phyloP scores from a whole-genome alignment of 371 early-diverging fungal genomes.

The Mucor mucedo region DNA sequence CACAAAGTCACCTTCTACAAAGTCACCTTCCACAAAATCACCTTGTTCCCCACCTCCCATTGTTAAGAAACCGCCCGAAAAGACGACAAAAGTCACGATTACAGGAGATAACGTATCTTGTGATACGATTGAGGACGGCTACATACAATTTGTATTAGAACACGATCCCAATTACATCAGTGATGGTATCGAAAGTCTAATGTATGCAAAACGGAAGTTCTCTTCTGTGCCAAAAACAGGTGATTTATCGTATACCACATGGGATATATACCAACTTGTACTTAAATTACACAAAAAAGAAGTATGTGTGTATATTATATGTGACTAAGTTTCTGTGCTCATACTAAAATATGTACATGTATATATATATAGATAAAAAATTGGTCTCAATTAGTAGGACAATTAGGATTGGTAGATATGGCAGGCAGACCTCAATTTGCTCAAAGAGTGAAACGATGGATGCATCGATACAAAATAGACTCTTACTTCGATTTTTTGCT shows the following conservation, averaged over 20 bases:
- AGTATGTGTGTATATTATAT: conserved; percentile 24
- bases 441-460: conserved; percentile 56
- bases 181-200: conserved; percentile 45
- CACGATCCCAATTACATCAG: conserved; percentile 46
- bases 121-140: conserved; percentile 49
- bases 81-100: conserved; percentile 14
- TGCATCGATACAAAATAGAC: conserved; percentile 56
- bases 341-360: neutral
- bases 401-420: conserved; percentile 49
- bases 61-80: conserved; percentile 1
- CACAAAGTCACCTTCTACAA: neutral
- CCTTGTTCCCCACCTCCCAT: neutral
- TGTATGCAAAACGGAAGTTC: conserved; percentile 51
- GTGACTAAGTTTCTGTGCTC: neutral
- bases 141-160: conserved; percentile 48
- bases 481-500: conserved; percentile 56
- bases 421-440: conserved; percentile 56
- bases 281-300: conserved; percentile 48
- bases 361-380: conserved; percentile 45
- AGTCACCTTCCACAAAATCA: conserved; percentile 1
- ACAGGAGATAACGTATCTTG: conserved; percentile 45
- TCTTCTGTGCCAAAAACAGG: conserved; percentile 51
- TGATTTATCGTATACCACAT: conserved; percentile 50
- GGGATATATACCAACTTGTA: conserved; percentile 54
- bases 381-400: conserved; percentile 58